phyloP scores from a whole-genome alignment of 2,329 filamentous ascomycete genomes.

The Apiospora saccharicola region DNA sequence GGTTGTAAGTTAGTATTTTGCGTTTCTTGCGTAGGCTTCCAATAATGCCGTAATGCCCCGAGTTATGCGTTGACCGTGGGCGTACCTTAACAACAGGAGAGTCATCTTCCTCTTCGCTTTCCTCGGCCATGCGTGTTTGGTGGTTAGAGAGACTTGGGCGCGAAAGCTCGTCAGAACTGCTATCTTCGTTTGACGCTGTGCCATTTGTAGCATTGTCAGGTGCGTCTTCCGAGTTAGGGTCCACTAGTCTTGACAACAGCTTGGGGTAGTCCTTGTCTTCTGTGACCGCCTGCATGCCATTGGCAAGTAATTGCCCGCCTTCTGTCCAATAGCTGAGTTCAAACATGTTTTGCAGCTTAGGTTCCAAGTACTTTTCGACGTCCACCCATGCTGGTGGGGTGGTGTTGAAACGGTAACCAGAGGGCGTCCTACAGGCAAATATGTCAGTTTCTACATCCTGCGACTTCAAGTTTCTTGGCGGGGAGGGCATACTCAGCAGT shows the following conservation, averaged over 20 bases:
- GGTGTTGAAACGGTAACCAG: slow-evolving; percentile 49
- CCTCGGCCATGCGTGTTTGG: slow-evolving; percentile 64
- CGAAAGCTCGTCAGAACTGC: slow-evolving; percentile 58
- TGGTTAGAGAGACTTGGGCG: slow-evolving; percentile 39
- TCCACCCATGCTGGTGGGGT: slow-evolving; percentile 61
- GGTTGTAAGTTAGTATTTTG: slow-evolving; percentile 12
- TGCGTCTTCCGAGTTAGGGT: slow-evolving; percentile 53
- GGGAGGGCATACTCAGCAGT: not conserved
- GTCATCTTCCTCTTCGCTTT: slow-evolving; percentile 62
- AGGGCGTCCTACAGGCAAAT: not conserved
- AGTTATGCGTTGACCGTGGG: slow-evolving; percentile 1
- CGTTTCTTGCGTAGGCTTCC: not conserved
- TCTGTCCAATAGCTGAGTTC: slow-evolving; percentile 73
- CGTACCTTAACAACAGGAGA: slow-evolving; percentile 45
- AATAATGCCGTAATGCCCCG: slow-evolving; percentile 3
- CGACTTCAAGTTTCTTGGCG: not conserved
- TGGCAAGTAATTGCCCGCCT: slow-evolving; percentile 67
- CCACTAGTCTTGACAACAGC: slow-evolving; percentile 54
- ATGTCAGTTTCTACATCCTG: not conserved
- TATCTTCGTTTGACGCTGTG: slow-evolving; percentile 59
- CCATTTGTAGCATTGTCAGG: slow-evolving; percentile 56
- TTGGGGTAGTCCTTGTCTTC: slow-evolving; percentile 65
- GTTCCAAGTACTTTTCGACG: slow-evolving; percentile 64
- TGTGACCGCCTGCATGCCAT: slow-evolving; percentile 71
- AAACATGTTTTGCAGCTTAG: slow-evolving; percentile 75